Evolutionary conservation across 306 rosid species (phyloP), one percentile per base, ranked within the genome.

Genomic region (Cucurbita ficifolia): DNA sequence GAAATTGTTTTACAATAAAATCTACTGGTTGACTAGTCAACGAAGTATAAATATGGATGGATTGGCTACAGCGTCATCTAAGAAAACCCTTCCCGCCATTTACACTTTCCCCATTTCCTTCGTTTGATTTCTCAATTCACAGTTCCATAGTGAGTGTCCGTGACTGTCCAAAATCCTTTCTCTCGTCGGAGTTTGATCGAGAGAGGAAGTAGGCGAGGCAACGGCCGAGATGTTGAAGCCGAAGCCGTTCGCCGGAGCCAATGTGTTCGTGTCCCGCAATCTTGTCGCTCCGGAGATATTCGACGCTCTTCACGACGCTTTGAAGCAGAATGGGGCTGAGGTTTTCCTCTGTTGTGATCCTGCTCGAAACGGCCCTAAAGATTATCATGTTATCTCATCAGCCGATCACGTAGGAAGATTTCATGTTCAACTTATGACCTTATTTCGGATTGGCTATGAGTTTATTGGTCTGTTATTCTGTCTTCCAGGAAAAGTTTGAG

Each of bases 281-380:
- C 88, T 90, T 0, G 98, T 94, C 72, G 89, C 96, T 18, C 98
- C 95, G 0, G 96, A 90, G 85, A 76, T 90, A 43, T 94, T 90
- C 87, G 97, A 87, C 76, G 77, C 91, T 1, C 90, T 93, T 42
- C 93, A 88, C 77, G 97, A 93, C 75, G 90, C 95, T 17, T 89
- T 94, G 54, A 94, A 94, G 85, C 82, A 75, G 49, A 89, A 87
- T 56, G 97, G 96, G 59, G 95, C 98, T 5, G 75, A 80, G 36
- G 77, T 90, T 82, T 79, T 90, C 68, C 96, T 90, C 56, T 94
- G 97, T 75, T 89, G 88, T 79, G 98, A 94, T 46, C 95, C 96
- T 35, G 85, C 89, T 7, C 97, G 95, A 70, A 82, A 81, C 42
- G 96, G 88, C 21, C 84, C 87, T 29, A 62, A 81, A n/a, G 98